Evolutionary conservation across 2,329 filamentous ascomycete genomes (phyloP).

Genomic region (Acephala macrosclerotiorum): DNA sequence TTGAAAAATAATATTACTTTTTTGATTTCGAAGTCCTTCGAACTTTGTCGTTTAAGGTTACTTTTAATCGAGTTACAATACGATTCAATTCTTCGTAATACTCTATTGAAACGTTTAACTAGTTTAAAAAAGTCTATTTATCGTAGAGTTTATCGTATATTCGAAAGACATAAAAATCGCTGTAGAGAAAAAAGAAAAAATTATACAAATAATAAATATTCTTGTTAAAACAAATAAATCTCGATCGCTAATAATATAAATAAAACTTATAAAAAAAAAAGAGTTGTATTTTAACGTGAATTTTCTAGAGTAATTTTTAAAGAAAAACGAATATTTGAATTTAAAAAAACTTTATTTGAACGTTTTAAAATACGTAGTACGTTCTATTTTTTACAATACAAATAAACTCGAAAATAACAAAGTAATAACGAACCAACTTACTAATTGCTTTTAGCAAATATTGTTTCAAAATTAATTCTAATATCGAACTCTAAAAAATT

Average conservation of each 20-base stretch:
- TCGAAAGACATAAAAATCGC: conserved; percentile 49
- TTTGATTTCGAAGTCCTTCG: not conserved
- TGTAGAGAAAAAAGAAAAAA: conserved; percentile 52
- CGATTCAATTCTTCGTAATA: conserved; percentile 16
- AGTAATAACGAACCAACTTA: no score
- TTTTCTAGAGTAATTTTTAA: conserved; percentile 37
- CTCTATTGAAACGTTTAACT: conserved; percentile 29
- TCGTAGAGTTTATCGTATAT: conserved; percentile 55
- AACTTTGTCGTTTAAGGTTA: no score
- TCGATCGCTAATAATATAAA: conserved; percentile 42
- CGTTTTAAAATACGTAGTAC: conserved; percentile 36
- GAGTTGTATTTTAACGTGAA: conserved; percentile 60
- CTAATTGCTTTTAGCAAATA: no score
- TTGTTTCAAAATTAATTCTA: no score
- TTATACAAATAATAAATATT: conserved; percentile 60
- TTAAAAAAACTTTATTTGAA: conserved; percentile 36
- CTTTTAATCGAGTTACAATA: conserved; percentile 16
- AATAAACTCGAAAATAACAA: conserved; percentile 32
- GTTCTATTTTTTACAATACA: conserved; percentile 34
- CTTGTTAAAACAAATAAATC: conserved; percentile 57
- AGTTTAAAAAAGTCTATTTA: conserved; percentile 52
- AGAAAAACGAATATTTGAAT: conserved; percentile 23
- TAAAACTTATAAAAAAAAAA: conserved; percentile 51
- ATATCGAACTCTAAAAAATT: no score
- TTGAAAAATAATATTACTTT: conserved; percentile 6